Evolutionary conservation across 2,329 filamentous ascomycete species (phyloP), one percentile per base, ranked within the genome.

Genomic region (Nothophaeocryptopus gaeumannii): DNA sequence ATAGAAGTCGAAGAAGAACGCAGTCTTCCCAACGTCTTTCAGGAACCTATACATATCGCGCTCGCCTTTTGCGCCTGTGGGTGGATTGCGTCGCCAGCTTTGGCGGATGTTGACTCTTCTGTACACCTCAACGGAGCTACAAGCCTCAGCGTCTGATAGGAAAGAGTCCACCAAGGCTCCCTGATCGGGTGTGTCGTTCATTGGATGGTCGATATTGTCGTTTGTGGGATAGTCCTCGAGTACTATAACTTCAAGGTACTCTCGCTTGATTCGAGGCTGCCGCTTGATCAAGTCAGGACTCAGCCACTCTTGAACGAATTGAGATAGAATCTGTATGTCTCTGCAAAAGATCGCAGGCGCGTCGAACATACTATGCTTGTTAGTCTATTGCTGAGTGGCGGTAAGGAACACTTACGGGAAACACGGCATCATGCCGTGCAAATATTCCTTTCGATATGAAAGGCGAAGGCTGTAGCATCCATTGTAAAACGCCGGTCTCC

Each of bases 1-100:
- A 11, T 46, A 46, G 37, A 51, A 51, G 26, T 51, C 48, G 13
- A 41, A 36, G 20, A 51, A 42, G 42, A 45, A 45, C 2, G 48
- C 35, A 14, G 36, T 33, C 8, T 31, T 37, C 3, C 34, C 42
- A 1, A 39, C 42, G 42, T 42, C 15, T 5, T 35, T 16, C 29
- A 46, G 16, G 35, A 14, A 51, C 8, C 15, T 15, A 2, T 40
- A 12, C 5, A 45, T 35, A n/a, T 15, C 31, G n/a, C n/a, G n/a
- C 2, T 35, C 14, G 8, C 33, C 33, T n/a, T n/a, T n/a, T 12
- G 42, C 13, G 5, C 2, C 33, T 4, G 42, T 7, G 5, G 42
- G 33, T 30, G 14, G 16, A n/a, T 14, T 13, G 8, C 16, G n/a
- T 33, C 12, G 13, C 42, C 42, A n/a, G n/a, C n/a, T n/a, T n/a